A percentile compares a stretch with the other conserved stretches of the same genome.
These are phyloP conservation scores for Acarospora socialis DNA, from an alignment of 2,329 filamentous ascomycete species.

Conservation along the genomic window DNA sequence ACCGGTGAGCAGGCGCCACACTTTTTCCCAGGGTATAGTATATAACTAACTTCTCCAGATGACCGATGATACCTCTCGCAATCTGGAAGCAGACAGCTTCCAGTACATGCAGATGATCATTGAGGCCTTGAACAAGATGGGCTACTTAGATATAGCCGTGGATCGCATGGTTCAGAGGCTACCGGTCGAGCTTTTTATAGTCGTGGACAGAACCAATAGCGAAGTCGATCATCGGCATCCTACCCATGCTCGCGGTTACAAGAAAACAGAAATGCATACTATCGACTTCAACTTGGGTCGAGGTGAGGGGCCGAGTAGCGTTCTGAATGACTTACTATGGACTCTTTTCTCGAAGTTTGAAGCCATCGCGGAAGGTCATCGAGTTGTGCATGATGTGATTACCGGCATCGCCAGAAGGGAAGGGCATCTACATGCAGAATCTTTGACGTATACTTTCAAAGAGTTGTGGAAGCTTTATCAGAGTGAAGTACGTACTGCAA, in stretches of 20 bases:
- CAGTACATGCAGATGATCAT: constrained; percentile 79
- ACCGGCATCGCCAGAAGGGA: constrained; percentile 75
- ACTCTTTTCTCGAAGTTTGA: constrained; percentile 94
- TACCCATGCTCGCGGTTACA: constrained; percentile 48
- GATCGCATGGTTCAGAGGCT: constrained; percentile 85
- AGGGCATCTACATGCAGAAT: constrained; percentile 46
- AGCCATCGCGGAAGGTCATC: constrained; percentile 88
- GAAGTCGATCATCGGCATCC: constrained; percentile 90
- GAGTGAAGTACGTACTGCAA: constrained; percentile 47
- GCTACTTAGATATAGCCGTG: constrained; percentile 69
- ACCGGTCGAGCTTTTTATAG: constrained; percentile 81
- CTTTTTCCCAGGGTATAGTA: too few relatives aligned
- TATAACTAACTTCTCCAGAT: constrained; percentile 31
- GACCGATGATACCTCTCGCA: constrained; percentile 78
- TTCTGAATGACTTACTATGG: constrained; percentile 83
- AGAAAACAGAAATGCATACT: constrained; percentile 31
- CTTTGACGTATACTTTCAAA: constrained; percentile 76
- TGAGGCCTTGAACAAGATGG: constrained; percentile 81
- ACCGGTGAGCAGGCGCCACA: too few relatives aligned
- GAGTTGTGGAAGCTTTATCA: constrained; percentile 97
- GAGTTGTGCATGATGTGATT: constrained; percentile 84
- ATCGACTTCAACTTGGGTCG: constrained; percentile 52
- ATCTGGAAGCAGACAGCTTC: constrained; percentile 91
- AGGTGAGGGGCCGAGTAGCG: constrained; percentile 64
- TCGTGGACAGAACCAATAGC: constrained; percentile 88